Conservation (phyloP, 257 asterid genomes). For the Lithospermum erythrorhizon region DNA sequence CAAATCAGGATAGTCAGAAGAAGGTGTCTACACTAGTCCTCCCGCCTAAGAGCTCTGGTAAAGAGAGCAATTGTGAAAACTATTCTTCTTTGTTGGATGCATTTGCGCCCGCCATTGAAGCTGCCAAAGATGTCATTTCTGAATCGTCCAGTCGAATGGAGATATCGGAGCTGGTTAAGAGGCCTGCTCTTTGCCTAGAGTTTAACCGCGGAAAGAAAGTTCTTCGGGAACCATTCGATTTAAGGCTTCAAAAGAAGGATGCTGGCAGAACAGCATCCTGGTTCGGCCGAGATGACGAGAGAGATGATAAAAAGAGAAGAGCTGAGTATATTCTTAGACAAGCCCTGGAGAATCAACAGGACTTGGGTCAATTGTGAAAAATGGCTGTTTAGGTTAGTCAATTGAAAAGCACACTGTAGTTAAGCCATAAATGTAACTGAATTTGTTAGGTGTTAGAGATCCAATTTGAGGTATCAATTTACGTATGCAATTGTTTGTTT, state of each 20-base stretch:
- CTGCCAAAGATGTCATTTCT: conserved; percentile 64
- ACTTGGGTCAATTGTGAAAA: conserved; percentile 79
- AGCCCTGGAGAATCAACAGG: conserved; percentile 65
- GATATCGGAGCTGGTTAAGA: conserved; percentile 35
- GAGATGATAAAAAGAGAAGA: conserved; percentile 84
- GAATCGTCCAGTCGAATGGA: conserved; percentile 54
- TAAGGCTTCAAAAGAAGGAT: conserved; percentile 62
- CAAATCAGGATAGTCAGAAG: conserved; percentile 38
- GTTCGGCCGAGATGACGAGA: conserved; percentile 74
- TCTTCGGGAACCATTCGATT: conserved; percentile 76
- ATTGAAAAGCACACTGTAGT: conserved; percentile 38
- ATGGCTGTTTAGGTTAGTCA: conserved; percentile 26
- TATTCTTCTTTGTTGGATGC: conserved; percentile 62
- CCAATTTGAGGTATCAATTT: conserved; percentile 39
- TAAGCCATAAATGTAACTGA: conserved; percentile 51
- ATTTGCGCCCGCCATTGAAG: conserved; percentile 92
- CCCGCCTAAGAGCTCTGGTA: conserved; percentile 27
- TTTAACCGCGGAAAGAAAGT: conserved; percentile 57
- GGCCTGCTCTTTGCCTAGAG: conserved; percentile 61
- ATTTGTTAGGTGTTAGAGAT: conserved; percentile 33
- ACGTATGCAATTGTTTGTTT: conserved; percentile 34
- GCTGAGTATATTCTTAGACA: conserved; percentile 71
- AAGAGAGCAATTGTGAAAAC: conserved; percentile 22
- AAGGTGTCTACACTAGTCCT: conserved; percentile 30
- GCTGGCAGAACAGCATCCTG: conserved; percentile 38